Evolutionary conservation across 2,329 filamentous ascomycete genomes (phyloP).

Genomic region (Colletotrichum eleusines): DNA sequence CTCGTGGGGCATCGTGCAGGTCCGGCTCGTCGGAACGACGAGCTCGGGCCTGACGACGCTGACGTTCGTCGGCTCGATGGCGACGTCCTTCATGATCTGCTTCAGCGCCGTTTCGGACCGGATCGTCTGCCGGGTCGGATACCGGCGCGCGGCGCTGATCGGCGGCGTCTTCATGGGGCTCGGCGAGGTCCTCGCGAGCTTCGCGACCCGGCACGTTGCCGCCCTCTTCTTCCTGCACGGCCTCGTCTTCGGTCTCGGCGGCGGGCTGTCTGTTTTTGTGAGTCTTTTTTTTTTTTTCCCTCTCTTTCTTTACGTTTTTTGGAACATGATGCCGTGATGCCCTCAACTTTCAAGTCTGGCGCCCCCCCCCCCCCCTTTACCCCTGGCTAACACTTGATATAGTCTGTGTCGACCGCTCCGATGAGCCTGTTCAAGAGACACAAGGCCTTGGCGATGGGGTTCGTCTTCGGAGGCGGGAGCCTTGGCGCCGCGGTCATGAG

Average conservation of each 20-base stretch:
- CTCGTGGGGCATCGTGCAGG: constrained; percentile 48
- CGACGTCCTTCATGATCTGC: constrained; percentile 48
- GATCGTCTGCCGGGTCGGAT: constrained; percentile 44
- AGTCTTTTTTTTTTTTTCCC: neutral
- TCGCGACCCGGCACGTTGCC: constrained; percentile 43
- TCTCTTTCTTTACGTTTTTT: no score
- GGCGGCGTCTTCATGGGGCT: constrained; percentile 46
- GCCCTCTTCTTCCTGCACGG: constrained; percentile 47
- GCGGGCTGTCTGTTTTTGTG: constrained; percentile 46
- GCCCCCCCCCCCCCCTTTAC: no score
- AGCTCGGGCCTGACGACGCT: constrained; percentile 45
- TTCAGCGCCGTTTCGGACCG: constrained; percentile 46
- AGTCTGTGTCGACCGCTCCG: constrained; percentile 47
- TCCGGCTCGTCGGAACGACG: constrained; percentile 44
- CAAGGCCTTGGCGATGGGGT: constrained; percentile 46
- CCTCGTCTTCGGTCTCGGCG: constrained; percentile 46
- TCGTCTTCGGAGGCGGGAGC: constrained; percentile 47
- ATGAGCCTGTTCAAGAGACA: constrained; percentile 46
- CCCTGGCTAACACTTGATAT: constrained; percentile 4
- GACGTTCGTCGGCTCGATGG: constrained; percentile 48
- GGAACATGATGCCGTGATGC: no score
- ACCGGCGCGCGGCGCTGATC: constrained; percentile 43
- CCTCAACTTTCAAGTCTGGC: no score
- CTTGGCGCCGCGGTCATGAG: constrained; percentile 47
- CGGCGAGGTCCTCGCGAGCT: constrained; percentile 47